These are phyloP conservation scores for Boletus rex-veris DNA, from an alignment of 768 basidiomycete genomes.

Conservation along the genomic window DNA sequence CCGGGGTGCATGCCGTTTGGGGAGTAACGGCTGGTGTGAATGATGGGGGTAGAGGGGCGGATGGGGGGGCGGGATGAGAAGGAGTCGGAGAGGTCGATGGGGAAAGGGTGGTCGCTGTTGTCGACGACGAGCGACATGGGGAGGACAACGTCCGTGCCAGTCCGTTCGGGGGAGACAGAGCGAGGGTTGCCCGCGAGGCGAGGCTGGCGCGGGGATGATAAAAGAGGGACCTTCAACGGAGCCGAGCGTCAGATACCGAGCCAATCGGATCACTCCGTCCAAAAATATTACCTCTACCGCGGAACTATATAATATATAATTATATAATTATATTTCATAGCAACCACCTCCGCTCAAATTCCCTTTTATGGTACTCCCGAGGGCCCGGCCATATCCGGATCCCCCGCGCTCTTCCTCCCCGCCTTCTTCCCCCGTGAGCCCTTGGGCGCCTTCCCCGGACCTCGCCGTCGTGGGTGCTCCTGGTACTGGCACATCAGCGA, in stretches of 20 bases:
- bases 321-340: slow-evolving; percentile 21
- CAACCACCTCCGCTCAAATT: slow-evolving; percentile 12
- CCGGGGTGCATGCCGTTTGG: slow-evolving; percentile 30
- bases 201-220: slow-evolving; percentile 67
- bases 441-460: slow-evolving; percentile 72
- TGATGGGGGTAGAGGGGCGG: slow-evolving; percentile 26
- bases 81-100: slow-evolving; percentile 42
- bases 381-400: slow-evolving; percentile 27
- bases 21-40: slow-evolving; percentile 23
- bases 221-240: slow-evolving; percentile 40
- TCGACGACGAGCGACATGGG: slow-evolving; percentile 55
- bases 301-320: slow-evolving; percentile 29
- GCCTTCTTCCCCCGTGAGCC: slow-evolving; percentile 48
- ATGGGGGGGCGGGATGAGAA: slow-evolving; percentile 19
- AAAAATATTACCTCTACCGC: slow-evolving; percentile 19
- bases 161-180: slow-evolving; percentile 44
- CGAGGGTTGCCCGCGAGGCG: slow-evolving; percentile 55
- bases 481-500: slow-evolving; percentile 53
- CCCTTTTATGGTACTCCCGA: slow-evolving; percentile 25
- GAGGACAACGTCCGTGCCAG: slow-evolving; percentile 38
- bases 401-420: slow-evolving; percentile 24
- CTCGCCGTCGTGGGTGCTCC: slow-evolving; percentile 52
- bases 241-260: slow-evolving; percentile 52
- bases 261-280: slow-evolving; percentile 53
- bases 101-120: slow-evolving; percentile 48